Evolutionary conservation across 768 basidiomycete species (phyloP), one percentile per base, ranked within the genome.

Genomic region (Thelephora ganbajun): DNA sequence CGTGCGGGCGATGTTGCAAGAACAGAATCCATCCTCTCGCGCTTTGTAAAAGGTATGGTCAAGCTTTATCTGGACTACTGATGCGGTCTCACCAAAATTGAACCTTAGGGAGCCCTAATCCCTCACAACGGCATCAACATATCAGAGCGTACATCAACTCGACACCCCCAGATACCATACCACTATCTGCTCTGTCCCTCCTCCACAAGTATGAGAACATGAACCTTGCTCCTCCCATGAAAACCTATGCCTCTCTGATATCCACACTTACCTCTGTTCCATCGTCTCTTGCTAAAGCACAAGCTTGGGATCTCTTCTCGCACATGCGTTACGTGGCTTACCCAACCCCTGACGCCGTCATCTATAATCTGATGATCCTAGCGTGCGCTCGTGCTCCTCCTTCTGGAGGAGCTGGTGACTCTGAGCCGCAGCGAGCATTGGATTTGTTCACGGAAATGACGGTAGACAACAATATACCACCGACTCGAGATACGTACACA

Each of bases 281-380:
- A 6, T 63, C 66, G 11, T 52, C 51, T 14, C 34, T 60, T 1
- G 76, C 75, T 2, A 75, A 74, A 30, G 83, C 86, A 0, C 81
- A 88, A 51, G 93, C 87, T 2, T 96, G 90, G 89, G 89, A 98
- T 58, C 74, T 97, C 35, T 97, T 89, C 61, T 69, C 85, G 2
- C 94, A 99, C 62, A 93, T 96, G 87, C 87, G 94, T 42, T 92
- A 96, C 51, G 86, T 88, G 12, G 89, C 94, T 1, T 91, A 98
- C 59, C 80, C 90, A 0, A 66, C 67, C 3, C 92, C 93, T 0
- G 79, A 84, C 52, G 69, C 69, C 12, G 62, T 70, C 19, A 68
- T 93, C 6, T 98, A 90, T 64, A 74, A 79, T 0, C 59, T 76
- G 33, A 96, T 99, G 91, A 90, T 99, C 54, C 73, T 74, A 4